phyloP scores from a whole-genome alignment of 78 protist genomes.

The Chrysochromulina parva region DNA sequence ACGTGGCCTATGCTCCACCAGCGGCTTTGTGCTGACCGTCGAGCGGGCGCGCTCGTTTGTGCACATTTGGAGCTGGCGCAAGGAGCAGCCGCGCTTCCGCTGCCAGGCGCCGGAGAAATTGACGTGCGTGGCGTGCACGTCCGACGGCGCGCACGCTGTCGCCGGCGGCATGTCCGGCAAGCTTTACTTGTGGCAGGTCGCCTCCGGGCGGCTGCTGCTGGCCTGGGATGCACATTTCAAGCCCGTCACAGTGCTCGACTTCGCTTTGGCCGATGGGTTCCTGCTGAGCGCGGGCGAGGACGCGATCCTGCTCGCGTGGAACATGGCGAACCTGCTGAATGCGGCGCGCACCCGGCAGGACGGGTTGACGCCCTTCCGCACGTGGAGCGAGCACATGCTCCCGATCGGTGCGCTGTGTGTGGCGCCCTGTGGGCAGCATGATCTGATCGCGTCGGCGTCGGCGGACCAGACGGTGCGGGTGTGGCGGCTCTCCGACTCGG shows the following conservation, averaged over 20 bases:
- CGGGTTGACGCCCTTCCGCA: not conserved
- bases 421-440: not conserved
- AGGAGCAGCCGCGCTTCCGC: conserved; percentile 3
- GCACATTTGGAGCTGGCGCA: not conserved
- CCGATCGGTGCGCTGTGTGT: not conserved
- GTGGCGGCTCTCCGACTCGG: not conserved
- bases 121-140: not conserved
- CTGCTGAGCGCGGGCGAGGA: not conserved
- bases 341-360: not conserved
- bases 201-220: not conserved
- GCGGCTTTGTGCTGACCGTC: not conserved
- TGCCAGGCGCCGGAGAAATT: conserved; percentile 16
- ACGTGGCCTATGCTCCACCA: not conserved
- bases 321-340: not conserved
- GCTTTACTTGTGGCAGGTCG: not conserved
- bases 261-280: not conserved
- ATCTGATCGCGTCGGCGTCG: not conserved
- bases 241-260: not conserved
- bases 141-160: not conserved
- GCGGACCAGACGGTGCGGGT: not conserved
- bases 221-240: conserved; percentile 6
- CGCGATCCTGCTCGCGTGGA: not conserved
- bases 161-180: not conserved
- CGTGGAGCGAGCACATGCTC: not conserved
- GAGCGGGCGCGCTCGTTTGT: not conserved